Conservation (phyloP, 31 red algal genomes). For the Odonthalia washingtoniensis region DNA sequence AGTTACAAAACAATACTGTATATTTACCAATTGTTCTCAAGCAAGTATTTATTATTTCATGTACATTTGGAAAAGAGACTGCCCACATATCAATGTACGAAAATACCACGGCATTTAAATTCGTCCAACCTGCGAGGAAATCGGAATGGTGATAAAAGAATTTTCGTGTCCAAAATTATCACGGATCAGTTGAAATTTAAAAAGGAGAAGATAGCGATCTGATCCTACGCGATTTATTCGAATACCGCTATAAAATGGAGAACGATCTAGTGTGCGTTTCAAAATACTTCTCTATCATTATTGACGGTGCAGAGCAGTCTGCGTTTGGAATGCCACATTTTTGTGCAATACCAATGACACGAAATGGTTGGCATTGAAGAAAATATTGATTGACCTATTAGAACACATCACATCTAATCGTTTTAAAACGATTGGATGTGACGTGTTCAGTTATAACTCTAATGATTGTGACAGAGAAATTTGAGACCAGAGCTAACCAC, state of each 20-base stretch:
- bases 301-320: too few relatives aligned
- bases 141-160: too few relatives aligned
- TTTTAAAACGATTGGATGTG: neutral
- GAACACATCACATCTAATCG: neutral
- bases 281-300: neutral
- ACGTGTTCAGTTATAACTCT: neutral
- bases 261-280: neutral
- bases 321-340: conserved; percentile 1
- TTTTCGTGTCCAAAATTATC: too few relatives aligned
- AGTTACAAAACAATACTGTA: too few relatives aligned
- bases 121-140: too few relatives aligned
- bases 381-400: neutral
- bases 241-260: neutral
- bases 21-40: too few relatives aligned
- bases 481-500: neutral
- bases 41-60: too few relatives aligned
- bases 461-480: neutral
- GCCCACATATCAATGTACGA: too few relatives aligned
- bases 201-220: too few relatives aligned
- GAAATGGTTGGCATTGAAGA: neutral
- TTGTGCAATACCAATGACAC: neutral
- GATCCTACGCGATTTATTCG: neutral
- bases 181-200: too few relatives aligned
- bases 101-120: too few relatives aligned
- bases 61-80: too few relatives aligned